Evolutionary conservation across 1,284 basidiomycete genomes (phyloP), one percentile per base, ranked within the genome.

Genomic region (Cryptococcus jaspeensis): DNA sequence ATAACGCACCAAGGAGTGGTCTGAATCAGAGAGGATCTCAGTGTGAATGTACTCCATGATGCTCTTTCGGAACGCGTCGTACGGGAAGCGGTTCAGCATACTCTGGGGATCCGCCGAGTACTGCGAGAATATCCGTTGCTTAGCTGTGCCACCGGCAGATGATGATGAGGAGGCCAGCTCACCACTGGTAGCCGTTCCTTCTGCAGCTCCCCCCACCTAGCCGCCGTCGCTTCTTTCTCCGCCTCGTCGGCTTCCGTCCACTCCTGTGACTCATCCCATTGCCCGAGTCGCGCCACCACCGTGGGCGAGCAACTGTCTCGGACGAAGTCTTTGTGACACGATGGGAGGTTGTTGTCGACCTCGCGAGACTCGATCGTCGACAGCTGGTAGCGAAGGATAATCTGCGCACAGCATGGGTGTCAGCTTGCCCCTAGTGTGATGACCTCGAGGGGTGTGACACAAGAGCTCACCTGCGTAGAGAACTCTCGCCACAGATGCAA

Each of bases 401-500:
- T 18, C 12, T 13, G 8, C 23, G n/a, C n/a, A n/a, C n/a, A n/a
- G n/a, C n/a, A n/a, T n/a, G n/a, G n/a, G n/a, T n/a, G n/a, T n/a
- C n/a, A n/a, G n/a, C n/a, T n/a, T n/a, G n/a, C n/a, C n/a, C n/a
- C n/a, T n/a, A n/a, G 12, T 35, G 37, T 18, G 23, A 6, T 13
- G 6, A 39, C 2, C 32, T 15, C 11, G 28, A n/a, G 5, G 28
- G 18, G 9, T 22, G 2, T 13, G 12, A 11, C 15, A n/a, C n/a
- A 16, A 45, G 2, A 0, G 58, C 69, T 45, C 42, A 72, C 70
- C 47, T 68, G 61, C 3, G 69, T 70, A 5, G 65, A 60, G 38
- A 72, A 65, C 23, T 72, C 66, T 3, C 70, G 50, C 71, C 72
- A 74, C 25, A 72, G 28, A 18, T 43, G 28, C n/a, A 72, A 37